Conservation (phyloP, 1,284 basidiomycete species). For the Coniferiporia weirii region DNA sequence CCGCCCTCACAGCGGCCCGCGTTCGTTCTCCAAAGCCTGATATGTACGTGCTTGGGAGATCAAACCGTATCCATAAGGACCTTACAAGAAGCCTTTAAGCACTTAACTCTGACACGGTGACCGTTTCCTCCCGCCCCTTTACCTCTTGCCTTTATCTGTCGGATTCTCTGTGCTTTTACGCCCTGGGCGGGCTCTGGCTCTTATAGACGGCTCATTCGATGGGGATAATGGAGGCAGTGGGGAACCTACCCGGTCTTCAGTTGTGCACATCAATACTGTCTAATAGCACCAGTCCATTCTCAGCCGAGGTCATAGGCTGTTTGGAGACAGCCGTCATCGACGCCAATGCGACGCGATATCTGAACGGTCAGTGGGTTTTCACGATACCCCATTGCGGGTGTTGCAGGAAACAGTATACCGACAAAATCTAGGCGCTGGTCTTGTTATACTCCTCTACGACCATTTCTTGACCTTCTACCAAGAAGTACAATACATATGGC, state of each 20-base stretch:
- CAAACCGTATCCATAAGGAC: too few relatives aligned
- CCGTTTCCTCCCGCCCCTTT: background rate
- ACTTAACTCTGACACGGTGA: background rate
- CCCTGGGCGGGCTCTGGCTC: background rate
- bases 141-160: background rate
- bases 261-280: background rate
- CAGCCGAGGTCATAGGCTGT: background rate
- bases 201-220: too few relatives aligned
- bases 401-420: background rate
- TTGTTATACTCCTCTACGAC: constrained; percentile 23
- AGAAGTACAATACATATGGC: constrained; percentile 24
- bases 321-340: background rate
- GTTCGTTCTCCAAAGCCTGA: too few relatives aligned
- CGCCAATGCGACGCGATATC: constrained; percentile 10
- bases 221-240: background rate
- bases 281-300: background rate
- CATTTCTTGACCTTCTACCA: constrained; percentile 24
- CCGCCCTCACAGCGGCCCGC: too few relatives aligned
- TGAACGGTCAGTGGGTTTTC: background rate
- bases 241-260: background rate
- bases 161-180: background rate
- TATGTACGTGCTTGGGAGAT: too few relatives aligned
- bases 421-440: constrained; percentile 21
- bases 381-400: background rate
- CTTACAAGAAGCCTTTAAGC: background rate